Base-by-base conservation (phyloP, 306 rosid genomes). In the Carpinus fangiana region DNA sequence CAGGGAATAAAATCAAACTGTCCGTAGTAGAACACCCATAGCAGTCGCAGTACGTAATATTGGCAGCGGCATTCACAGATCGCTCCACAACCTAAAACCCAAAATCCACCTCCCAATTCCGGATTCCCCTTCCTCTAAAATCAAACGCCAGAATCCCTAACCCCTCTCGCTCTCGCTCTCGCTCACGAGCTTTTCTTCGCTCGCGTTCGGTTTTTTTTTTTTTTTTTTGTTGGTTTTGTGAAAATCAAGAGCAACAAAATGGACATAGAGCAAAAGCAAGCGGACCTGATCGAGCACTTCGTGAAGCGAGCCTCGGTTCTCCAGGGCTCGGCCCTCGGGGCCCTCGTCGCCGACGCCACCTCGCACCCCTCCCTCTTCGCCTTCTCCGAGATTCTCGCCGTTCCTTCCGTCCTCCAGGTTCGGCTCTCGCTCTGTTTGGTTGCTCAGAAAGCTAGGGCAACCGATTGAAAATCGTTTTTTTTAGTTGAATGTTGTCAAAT, bases 191-290 rank as follows among this genome's bases (percentile, higher is more conserved):
- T 57, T 59, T 2, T 59, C 31, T 3, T 59, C 34, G 65, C 36
- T 23, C 23, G 65, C 2, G 21, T 59, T 23, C 38, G 3, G 7
- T 57, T n/a, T 57, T 9, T 11, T 4, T 4, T 1, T 31, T 31
- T 31, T 31, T 31, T 12, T 61, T 12, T 12, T 12, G 28, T 26
- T 14, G 41, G 34, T 4, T 26, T 10, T 17, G 50, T 14, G 41
- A 16, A 38, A 36, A 65, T 6, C 20, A 36, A 46, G 9, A 66
- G n/a, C 34, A 11, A 8, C 10, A 41, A 43, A 46, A 93, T 95
- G 98, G 98, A 92, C 75, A 90, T 91, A 57, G 98, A 95, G 73
- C 89, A 91, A 72, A 85, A 87, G 87, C 98, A 95, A 89, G 87
- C 89, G 79, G 97, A 95, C 81, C 77, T 90, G 52, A 90, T 95